Evolutionary conservation across 768 basidiomycete species (phyloP), one percentile per base, ranked within the genome.

Genomic region (Phylloporus scabripes): DNA sequence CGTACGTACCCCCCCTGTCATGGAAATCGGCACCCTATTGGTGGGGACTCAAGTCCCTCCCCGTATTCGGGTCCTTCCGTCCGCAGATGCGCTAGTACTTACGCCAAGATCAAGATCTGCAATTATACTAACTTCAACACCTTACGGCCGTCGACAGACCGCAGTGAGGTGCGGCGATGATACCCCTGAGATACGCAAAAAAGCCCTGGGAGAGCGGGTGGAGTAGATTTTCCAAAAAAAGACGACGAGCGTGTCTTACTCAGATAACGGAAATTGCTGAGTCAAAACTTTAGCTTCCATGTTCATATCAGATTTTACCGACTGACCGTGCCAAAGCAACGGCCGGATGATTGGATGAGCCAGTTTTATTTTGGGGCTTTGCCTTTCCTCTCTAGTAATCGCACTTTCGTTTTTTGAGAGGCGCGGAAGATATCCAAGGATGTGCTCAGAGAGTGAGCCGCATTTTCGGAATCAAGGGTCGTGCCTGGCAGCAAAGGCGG

Each of bases 271-370:
- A 24, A 37, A 44, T 26, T 18, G 26, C 40, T 29, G 44, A 21
- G 17, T 31, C 28, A 44, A 50, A 49, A 38, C 26, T 32, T 42
- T 45, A 50, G 42, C 42, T 48, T 42, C n/a, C 18, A 37, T 57
- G 24, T 40, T 47, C 40, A 45, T 31, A 24, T 33, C 50, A 20
- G 32, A 17, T 20, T 14, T 18, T 26, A 31, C 45, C 39, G 50
- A 56, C 45, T 40, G 28, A 46, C 23, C n/a, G 20, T 21, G n/a
- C 24, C n/a, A 42, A 20, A 28, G 41, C 33, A 23, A 37, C 28
- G 36, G 24, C 33, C 17, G 7, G 11, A 33, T 10, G 26, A 49
- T 14, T 40, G 42, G 11, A 41, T 8, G 12, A 5, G 21, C 17
- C 31, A 17, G 7, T 41, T 40, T 58, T 46, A 40, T 49, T 12